These are phyloP conservation scores for maize (Zea mays) DNA, from an alignment of 176 grass and related monocot species.

Conservation along the genomic window Zm-B73-REFERENCE-NAM-5.0 NC_050099.1:113845501-113846000, in stretches of 20 bases:
- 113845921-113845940: not conserved
- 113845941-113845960: constrained; percentile 29
- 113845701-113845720: not conserved
- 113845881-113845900: not conserved
- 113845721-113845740: too few relatives aligned
- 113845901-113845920: not conserved
- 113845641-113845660: constrained; percentile 47
- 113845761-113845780: not conserved
- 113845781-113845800: not conserved
- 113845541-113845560: constrained; percentile 43
- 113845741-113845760: not conserved
- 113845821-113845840: too few relatives aligned
- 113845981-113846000: constrained; percentile 31
- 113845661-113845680: not conserved
- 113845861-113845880: not conserved
- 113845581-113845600: not conserved
- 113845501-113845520: constrained; percentile 49
- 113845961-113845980: constrained; percentile 38
- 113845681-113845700: not conserved
- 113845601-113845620: not conserved
- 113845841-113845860: constrained; percentile 3
- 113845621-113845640: constrained; percentile 26
- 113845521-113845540: constrained; percentile 30
- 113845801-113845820: not conserved
- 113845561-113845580: constrained; percentile 6